phyloP scores from a whole-genome alignment of 495 filamentous ascomycete genomes.

The Hyphodiscus hymeniophilus region DNA sequence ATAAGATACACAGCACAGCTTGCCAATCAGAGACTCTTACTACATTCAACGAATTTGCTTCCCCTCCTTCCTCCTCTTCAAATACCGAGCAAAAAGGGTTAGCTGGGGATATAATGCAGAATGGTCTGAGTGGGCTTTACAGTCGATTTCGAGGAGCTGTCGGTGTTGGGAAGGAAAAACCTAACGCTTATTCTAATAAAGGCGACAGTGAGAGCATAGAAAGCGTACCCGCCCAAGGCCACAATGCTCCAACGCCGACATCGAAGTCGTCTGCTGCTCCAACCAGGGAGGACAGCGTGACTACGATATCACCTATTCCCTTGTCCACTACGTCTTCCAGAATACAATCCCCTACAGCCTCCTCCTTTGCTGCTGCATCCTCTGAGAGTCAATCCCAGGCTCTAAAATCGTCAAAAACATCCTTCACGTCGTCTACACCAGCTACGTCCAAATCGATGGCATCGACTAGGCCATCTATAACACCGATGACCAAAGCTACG shows the following conservation, averaged over 20 bases:
- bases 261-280: slow-evolving; percentile 15
- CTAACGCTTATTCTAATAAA: slow-evolving; percentile 20
- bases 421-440: slow-evolving; percentile 16
- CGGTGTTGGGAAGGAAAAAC: slow-evolving; percentile 56
- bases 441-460: slow-evolving; percentile 19
- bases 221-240: slow-evolving; percentile 13
- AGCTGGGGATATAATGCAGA: slow-evolving; percentile 63
- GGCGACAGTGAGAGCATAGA: slow-evolving; percentile 18
- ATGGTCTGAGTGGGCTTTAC: slow-evolving; percentile 80
- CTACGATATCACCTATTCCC: slow-evolving; percentile 17
- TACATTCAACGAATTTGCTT: slow-evolving; percentile 81
- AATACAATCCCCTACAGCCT: slow-evolving; percentile 22
- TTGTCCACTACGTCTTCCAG: slow-evolving; percentile 24
- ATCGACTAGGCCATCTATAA: slow-evolving; percentile 27
- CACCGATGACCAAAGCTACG: slow-evolving; percentile 27
- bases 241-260: slow-evolving; percentile 9
- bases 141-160: slow-evolving; percentile 73
- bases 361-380: slow-evolving; percentile 17
- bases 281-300: slow-evolving; percentile 19
- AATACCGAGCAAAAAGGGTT: slow-evolving; percentile 57
- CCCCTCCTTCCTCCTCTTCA: slow-evolving; percentile 44
- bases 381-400: slow-evolving; percentile 21
- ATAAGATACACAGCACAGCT: slow-evolving; percentile 76
- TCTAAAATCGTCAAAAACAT: slow-evolving; percentile 20
- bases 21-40: slow-evolving; percentile 73